These are phyloP conservation scores for Calonectria crousiana DNA, from an alignment of 2,329 filamentous ascomycete species.

Conservation along the genomic window DNA sequence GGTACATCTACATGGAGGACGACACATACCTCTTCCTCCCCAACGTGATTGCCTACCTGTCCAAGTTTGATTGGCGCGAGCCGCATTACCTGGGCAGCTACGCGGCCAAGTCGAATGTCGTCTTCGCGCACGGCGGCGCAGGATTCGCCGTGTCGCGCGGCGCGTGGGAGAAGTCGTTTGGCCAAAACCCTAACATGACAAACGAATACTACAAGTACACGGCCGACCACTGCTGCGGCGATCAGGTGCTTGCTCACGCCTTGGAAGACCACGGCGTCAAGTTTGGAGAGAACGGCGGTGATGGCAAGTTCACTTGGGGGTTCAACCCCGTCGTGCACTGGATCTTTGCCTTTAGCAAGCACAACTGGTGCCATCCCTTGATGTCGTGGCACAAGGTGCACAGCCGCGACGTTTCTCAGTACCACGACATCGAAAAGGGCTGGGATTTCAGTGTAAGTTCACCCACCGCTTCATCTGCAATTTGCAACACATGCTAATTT, in stretches of 20 bases:
- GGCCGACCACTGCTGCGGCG: constrained; percentile 41
- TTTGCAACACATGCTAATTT: not conserved
- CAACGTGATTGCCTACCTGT: constrained; percentile 32
- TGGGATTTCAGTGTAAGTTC: constrained; percentile 37
- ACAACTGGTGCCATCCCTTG: constrained; percentile 42
- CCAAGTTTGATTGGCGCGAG: constrained; percentile 35
- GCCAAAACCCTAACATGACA: constrained; percentile 27
- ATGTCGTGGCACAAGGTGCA: constrained; percentile 44
- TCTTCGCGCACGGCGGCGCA: constrained; percentile 43
- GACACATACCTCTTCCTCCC: constrained; percentile 42
- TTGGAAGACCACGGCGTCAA: constrained; percentile 35
- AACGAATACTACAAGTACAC: constrained; percentile 40
- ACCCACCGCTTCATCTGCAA: not conserved
- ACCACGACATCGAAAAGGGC: constrained; percentile 38
- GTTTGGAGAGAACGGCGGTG: constrained; percentile 43
- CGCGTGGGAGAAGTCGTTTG: constrained; percentile 42
- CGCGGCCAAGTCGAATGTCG: constrained; percentile 40
- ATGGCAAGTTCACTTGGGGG: constrained; percentile 42
- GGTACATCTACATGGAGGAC: constrained; percentile 45
- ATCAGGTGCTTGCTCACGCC: constrained; percentile 40
- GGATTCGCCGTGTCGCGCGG: constrained; percentile 41
- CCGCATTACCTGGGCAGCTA: constrained; percentile 42
- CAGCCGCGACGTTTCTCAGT: constrained; percentile 38
- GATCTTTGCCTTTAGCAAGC: constrained; percentile 37
- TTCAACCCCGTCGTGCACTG: constrained; percentile 43